Evolutionary conservation across 2,329 filamentous ascomycete species (phyloP).

Genomic region (Monilinia aucupariae): DNA sequence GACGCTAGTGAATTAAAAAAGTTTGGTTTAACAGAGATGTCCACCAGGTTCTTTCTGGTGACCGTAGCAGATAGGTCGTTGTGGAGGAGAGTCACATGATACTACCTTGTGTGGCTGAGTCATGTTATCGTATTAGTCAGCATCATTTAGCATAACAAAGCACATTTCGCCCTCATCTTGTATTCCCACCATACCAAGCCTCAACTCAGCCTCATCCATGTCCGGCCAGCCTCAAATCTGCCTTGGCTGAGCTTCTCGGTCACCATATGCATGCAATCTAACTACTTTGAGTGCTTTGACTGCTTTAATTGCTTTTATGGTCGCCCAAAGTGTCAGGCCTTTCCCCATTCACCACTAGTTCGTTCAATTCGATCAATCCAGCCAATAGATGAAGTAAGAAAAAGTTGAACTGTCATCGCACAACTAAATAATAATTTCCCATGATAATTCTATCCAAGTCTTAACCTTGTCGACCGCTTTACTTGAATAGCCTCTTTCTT

Average conservation of each 20-base stretch:
- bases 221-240: too few relatives aligned
- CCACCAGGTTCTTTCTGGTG: not conserved
- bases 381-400: not conserved
- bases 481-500: not conserved
- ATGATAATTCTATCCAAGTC: not conserved
- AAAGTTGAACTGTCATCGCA: slow-evolving; percentile 12
- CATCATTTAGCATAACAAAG: too few relatives aligned
- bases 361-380: not conserved
- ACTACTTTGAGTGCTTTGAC: too few relatives aligned
- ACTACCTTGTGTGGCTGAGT: too few relatives aligned
- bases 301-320: not conserved
- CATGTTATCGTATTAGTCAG: too few relatives aligned
- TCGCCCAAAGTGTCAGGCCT: not conserved
- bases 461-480: not conserved
- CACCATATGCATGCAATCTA: not conserved
- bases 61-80: not conserved
- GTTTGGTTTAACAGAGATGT: slow-evolving; percentile 7
- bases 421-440: slow-evolving; percentile 7
- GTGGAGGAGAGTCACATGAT: slow-evolving; percentile 1
- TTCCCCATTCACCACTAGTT: not conserved
- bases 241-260: too few relatives aligned
- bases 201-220: too few relatives aligned
- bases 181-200: too few relatives aligned
- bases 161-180: too few relatives aligned
- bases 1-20: slow-evolving; percentile 12